phyloP scores from a whole-genome alignment of 345 rosid genomes.

The Gossypium bickii region DNA sequence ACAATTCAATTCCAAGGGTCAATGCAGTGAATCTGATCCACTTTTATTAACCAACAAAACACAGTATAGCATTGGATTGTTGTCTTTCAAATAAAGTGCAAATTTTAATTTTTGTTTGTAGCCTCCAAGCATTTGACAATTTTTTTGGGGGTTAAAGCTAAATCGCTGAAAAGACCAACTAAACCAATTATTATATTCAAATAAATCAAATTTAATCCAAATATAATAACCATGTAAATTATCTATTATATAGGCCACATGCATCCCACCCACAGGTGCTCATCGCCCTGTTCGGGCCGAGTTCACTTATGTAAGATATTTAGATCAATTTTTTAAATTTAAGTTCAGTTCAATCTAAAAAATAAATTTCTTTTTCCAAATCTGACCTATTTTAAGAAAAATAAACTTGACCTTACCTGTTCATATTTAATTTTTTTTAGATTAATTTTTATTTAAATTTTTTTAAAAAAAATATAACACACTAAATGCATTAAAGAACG shows the following conservation, averaged over 20 bases:
- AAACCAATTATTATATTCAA: neutral
- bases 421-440: too few species aligned
- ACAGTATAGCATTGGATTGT: neutral
- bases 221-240: neutral
- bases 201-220: neutral
- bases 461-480: too few species aligned
- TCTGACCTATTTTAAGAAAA: too few species aligned
- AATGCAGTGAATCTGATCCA: neutral
- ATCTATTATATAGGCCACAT: neutral
- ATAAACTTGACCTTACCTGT: accelerated
- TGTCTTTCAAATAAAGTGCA: too few species aligned
- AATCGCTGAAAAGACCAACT: neutral
- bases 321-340: too few species aligned
- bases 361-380: too few species aligned
- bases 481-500: too few species aligned
- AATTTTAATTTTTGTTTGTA: neutral
- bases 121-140: neutral
- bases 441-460: too few species aligned
- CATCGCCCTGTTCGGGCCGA: accelerated
- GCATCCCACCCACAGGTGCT: neutral
- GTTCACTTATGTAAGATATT: too few species aligned
- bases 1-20: neutral
- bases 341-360: too few species aligned
- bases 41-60: neutral
- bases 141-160: neutral